phyloP scores from a whole-genome alignment of 371 early-diverging fungal species.

The Mucor irregularis region DNA sequence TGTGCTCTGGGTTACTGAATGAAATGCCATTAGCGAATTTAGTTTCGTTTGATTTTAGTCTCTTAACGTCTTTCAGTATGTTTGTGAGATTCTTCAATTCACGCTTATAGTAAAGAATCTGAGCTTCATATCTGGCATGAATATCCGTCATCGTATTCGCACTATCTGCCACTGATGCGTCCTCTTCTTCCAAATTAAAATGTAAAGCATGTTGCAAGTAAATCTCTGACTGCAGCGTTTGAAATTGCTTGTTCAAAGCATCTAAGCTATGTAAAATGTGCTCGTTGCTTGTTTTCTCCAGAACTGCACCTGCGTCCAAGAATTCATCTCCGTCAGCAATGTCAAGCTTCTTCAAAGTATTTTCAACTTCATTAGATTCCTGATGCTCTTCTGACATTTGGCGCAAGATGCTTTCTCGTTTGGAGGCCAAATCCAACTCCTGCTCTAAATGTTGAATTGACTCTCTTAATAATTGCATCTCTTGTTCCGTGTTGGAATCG shows the following conservation, averaged over 20 bases:
- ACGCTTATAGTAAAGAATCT: constrained; percentile 12
- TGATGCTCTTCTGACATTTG: constrained; percentile 23
- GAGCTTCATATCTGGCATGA: constrained; percentile 9
- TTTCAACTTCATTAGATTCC: constrained; percentile 15
- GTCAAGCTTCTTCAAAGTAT: constrained; percentile 15
- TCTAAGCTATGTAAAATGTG: constrained; percentile 5
- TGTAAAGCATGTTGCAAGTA: constrained; percentile 1
- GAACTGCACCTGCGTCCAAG: not conserved
- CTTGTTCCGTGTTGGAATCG: constrained; percentile 1
- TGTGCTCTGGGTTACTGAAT: constrained; percentile 14
- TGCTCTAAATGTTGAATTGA: constrained; percentile 22
- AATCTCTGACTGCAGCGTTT: constrained; percentile 4
- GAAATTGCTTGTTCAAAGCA: constrained; percentile 17
- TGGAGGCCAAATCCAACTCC: constrained; percentile 16
- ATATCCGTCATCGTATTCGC: not conserved
- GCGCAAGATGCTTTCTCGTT: constrained; percentile 13
- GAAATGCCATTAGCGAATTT: not conserved
- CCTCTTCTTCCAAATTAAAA: not conserved
- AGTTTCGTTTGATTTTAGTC: constrained; percentile 10
- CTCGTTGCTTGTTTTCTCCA: constrained; percentile 1
- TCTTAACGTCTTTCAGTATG: constrained; percentile 20
- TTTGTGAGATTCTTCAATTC: constrained; percentile 13
- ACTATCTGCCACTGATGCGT: not conserved
- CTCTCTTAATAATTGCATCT: constrained; percentile 15
- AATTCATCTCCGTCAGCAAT: not conserved